Percentiles rank a stretch among this genome's conserved stretches.
Evolutionary conservation across 2,329 filamentous ascomycete species (phyloP).

Genomic region (Bipolaris gigantea): DNA sequence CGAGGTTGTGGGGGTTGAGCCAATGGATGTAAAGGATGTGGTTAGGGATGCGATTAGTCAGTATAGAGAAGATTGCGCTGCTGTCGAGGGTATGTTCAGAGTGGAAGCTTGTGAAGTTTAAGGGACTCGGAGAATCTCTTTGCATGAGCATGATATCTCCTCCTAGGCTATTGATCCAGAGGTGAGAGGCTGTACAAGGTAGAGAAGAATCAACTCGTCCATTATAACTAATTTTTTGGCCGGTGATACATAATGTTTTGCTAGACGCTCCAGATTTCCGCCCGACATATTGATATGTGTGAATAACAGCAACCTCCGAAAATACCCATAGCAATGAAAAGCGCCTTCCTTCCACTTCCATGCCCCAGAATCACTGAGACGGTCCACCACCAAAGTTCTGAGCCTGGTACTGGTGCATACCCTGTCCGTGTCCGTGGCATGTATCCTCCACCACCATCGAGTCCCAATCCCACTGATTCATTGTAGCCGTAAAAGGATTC

Average conservation of each 20-base stretch:
- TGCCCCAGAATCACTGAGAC: background rate
- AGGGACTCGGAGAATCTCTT: background rate
- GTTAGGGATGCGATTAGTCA: conserved; percentile 28
- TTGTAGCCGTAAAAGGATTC: conserved; percentile 15
- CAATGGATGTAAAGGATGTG: conserved; percentile 32
- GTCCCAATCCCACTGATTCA: conserved; percentile 15
- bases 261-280: too few relatives aligned
- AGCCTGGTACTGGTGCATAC: background rate
- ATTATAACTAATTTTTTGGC: too few relatives aligned
- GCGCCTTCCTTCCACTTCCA: background rate
- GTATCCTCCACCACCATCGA: background rate
- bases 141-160: too few relatives aligned
- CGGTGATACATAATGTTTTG: too few relatives aligned
- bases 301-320: too few relatives aligned
- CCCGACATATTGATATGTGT: too few relatives aligned
- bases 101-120: conserved; percentile 33
- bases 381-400: background rate
- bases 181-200: too few relatives aligned
- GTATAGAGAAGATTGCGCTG: conserved; percentile 25
- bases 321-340: too few relatives aligned
- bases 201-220: too few relatives aligned
- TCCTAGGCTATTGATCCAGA: too few relatives aligned
- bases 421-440: background rate
- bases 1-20: conserved; percentile 32
- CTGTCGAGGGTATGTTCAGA: conserved; percentile 35